phyloP scores from a whole-genome alignment of 139 green algal genomes.

The Haematococcus sp. region DNA sequence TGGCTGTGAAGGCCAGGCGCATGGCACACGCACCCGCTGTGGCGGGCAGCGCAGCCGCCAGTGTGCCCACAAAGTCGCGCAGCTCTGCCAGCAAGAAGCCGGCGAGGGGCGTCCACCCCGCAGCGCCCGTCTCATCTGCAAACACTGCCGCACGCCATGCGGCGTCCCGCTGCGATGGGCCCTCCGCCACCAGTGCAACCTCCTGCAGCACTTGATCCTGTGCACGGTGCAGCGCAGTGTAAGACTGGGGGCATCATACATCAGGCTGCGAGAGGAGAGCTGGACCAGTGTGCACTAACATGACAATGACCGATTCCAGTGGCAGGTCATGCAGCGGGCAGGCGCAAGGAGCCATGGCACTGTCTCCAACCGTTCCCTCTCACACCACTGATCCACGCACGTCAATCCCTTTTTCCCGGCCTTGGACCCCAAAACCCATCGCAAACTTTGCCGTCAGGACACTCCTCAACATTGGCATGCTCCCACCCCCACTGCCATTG shows the following conservation, averaged over 20 bases:
- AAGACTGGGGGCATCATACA: not conserved
- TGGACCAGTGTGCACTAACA: not conserved
- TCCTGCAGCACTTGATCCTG: slow-evolving; percentile 35
- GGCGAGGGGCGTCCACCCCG: slow-evolving; percentile 22
- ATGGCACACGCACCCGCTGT: slow-evolving; percentile 10
- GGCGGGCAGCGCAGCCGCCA: slow-evolving; percentile 28
- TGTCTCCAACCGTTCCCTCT: no score
- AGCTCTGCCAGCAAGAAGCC: slow-evolving; percentile 31
- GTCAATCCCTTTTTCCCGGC: no score
- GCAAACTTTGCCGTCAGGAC: no score
- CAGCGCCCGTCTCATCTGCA: slow-evolving; percentile 29
- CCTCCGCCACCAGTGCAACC: slow-evolving; percentile 17
- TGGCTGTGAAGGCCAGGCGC: no score
- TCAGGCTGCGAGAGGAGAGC: not conserved
- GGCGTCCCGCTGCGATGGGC: not conserved
- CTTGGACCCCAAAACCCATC: no score
- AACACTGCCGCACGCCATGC: slow-evolving; percentile 16
- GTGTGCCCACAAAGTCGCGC: slow-evolving; percentile 18
- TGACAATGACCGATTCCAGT: no score
- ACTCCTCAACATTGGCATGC: no score
- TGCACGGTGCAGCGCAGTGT: not conserved
- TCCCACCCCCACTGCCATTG: no score
- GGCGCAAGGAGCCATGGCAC: no score
- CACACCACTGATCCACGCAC: no score
- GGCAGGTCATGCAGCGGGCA: no score